Base-by-base conservation (phyloP, 2,329 filamentous ascomycete genomes). In the Diplodia seriata region DNA sequence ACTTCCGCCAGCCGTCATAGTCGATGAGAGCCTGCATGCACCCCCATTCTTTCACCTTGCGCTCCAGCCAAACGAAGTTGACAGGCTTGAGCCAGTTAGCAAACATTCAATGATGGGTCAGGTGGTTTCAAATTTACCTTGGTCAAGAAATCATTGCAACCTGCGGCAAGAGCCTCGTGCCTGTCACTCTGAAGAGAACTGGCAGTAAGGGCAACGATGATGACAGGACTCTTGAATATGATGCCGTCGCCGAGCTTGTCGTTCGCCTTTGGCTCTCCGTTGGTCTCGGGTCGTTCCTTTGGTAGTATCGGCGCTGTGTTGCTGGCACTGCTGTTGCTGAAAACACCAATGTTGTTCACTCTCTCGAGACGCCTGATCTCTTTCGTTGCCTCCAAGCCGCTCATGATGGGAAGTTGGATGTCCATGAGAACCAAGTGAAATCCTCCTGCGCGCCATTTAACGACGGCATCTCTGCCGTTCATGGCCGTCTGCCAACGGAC, bases 11-110 rank as follows among this genome's bases (percentile, higher is more conserved):
- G 70, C 95, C 95, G 77, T 98, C 94, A 77, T 95, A 98, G 82
- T 99, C 95, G 75, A 99, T 98, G 29, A 99, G 86, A 11, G 95
- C 95, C 82, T 98, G 95, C 95, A 99, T 99, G 83, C 95, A 98
- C 68, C 95, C 95, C 95, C 95, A 99, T 84, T 99, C 95, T 81
- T 96, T 97, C 73, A 98, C 94, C 79, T 99, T 99, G 68, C 94
- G 89, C 78, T 97, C 93, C 31, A 99, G 87, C 94, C 94, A 99
- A 69, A 96, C 91, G 76, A 97, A 97, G 78, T 97, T 97, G 72
- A 99, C 94, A 23, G 95, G 95, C 92, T 97, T 76, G 57, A 12
- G 3, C 6, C 14, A 50, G 11, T 66, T n/a, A 65, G 62, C 36
- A 9, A 15, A 15, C 29, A 6, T 15, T 47, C 14, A 4, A 36